Evolutionary conservation across 1,284 basidiomycete species (phyloP), one percentile per base, ranked within the genome.

Genomic region (Rhodotorula sp.): DNA sequence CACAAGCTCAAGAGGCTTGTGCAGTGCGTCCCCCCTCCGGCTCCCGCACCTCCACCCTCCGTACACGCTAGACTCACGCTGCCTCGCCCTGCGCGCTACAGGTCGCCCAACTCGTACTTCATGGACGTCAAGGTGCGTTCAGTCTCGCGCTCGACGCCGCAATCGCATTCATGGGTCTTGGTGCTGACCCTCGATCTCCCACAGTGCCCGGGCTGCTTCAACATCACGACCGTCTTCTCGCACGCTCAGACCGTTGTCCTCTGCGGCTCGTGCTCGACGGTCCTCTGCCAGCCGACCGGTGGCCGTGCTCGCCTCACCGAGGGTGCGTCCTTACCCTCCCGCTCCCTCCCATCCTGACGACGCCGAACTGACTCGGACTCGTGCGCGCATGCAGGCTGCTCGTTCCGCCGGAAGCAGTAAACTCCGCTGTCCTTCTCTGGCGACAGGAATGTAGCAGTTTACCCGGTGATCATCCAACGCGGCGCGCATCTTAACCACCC

Each of bases 1-100:
- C 79, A 79, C 77, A 99, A 99, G 88, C 92, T 98, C 85, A 99
- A 99, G 89, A 90, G 95, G 83, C 89, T 99, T 81, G 97, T 99
- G 80, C 97, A 97, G 85, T 91, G 89, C 75, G 80, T 72, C 68
- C 3, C 45, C 5, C 0, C 34, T 21, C 56, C 45, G 21, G 14
- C 10, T 48, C 34, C 7, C 41, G 46, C 46, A 2, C 45, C 44
- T 41, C 49, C 14, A 23, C 41, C 41, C 7, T 19, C 50, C 9
- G 3, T 4, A 13, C 3, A 3, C 3, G 41, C 21, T 14, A 25
- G 21, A 3, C 61, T 62, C 16, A 62, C 61, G 21, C 21, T 10
- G 9, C 19, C 17, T 9, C 50, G 13, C 25, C 5, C n/a, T 19
- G 23, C 61, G 34, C 34, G 34, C 34, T 5, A 34, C 34, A 73